Base-by-base conservation (phyloP, 2,329 filamentous ascomycete genomes). In the Trichoderma cornu-damae region DNA sequence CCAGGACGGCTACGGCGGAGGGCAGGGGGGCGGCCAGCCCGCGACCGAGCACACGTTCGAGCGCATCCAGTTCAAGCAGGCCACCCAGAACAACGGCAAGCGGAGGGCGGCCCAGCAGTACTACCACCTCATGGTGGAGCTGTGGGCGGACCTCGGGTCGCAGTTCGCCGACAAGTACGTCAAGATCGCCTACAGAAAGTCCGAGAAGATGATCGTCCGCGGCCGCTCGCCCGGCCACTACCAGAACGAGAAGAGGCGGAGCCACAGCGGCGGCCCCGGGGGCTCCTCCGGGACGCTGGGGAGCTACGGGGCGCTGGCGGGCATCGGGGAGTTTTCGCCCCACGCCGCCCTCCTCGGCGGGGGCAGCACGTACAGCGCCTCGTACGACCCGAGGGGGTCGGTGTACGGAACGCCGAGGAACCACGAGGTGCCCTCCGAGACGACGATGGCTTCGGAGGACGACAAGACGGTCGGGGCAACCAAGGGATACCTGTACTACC, bases 21-120 rank as follows among this genome's bases (percentile, higher is more conserved):
- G 62, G 26, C 67, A 68, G 28, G 57, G 64, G 1, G 61, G 64
- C 22, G 64, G 70, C 32, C 72, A 75, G 62, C 68, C 47, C 67
- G 75, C 78, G 4, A 79, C 75, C 6, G 81, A 84, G 63, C 79
- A 84, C 61, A 83, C 79, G 0, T 96, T 95, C 68, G 91, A 96
- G 68, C 85, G 92, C 9, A 94, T 96, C 51, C 91, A 96, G 66
- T 96, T 96, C 80, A 95, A 96, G 70, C 89, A 90, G 62, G 91
- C 92, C 1, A 96, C 91, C 0, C 90, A 90, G 22, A 96, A 96
- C 74, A 96, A 96, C 64, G 91, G 91, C 46, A 96, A 96, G 71
- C 81, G 92, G 63, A 80, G 92, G 57, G 91, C 91, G 1, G 90
- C 91, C 16, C 91, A 96, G 68, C 92, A 96, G 65, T 96, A 91